Percentiles rank a stretch among this genome's conserved stretches.
phyloP scores from a whole-genome alignment of 495 filamentous ascomycete species.

The Penicillium cosmopolitanum region DNA sequence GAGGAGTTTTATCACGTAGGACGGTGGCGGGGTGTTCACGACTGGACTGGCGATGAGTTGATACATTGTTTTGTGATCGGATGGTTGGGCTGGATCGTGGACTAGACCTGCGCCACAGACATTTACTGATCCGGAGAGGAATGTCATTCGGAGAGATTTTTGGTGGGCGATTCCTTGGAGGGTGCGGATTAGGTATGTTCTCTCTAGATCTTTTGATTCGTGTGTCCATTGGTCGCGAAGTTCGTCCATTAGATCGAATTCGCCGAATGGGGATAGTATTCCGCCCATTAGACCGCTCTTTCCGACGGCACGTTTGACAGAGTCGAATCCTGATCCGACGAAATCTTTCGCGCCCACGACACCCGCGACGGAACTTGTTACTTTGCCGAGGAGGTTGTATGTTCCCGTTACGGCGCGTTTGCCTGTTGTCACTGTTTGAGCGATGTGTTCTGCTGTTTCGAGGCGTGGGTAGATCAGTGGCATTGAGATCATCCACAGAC shows the following conservation, averaged over 20 bases:
- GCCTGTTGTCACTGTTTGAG: conserved; percentile 87
- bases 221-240: conserved; percentile 97
- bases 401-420: conserved; percentile 95
- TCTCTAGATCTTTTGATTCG: conserved; percentile 94
- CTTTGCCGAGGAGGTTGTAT: conserved; percentile 93
- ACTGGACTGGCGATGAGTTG: conserved; percentile 91
- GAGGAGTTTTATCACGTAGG: conserved; percentile 87
- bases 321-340: conserved; percentile 87
- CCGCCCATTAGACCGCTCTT: conserved; percentile 94
- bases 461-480: conserved; percentile 90
- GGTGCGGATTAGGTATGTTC: conserved; percentile 94
- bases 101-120: conserved; percentile 90
- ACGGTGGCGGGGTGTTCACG: conserved; percentile 82
- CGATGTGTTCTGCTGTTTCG: conserved; percentile 86
- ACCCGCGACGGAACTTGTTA: conserved; percentile 89
- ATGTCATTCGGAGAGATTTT: conserved; percentile 93
- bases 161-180: conserved; percentile 93
- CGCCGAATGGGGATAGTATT: conserved; percentile 98
- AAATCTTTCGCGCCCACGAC: conserved; percentile 93
- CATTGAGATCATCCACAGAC: conserved; percentile 91
- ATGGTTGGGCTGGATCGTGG: conserved; percentile 88
- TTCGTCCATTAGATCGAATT: conserved; percentile 93
- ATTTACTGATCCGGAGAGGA: conserved; percentile 90
- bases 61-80: conserved; percentile 99
- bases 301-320: conserved; percentile 93